Evolutionary conservation across 805 yeast genomes (phyloP), one percentile per base, ranked within the genome.

Genomic region (Spathaspora passalidarum): DNA sequence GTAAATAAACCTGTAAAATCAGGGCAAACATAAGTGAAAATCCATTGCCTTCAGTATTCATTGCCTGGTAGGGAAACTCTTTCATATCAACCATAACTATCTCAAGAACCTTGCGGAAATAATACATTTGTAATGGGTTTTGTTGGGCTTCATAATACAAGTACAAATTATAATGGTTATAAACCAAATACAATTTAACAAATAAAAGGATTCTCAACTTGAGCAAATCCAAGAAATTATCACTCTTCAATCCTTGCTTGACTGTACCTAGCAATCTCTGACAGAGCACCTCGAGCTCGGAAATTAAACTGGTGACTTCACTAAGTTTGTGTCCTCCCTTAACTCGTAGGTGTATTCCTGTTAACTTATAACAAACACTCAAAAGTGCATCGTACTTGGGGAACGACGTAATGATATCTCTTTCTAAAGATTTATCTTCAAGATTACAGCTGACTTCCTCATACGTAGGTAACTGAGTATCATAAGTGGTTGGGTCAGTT

Each of bases 381-480:
- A 45, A 10, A 14, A 45, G 16, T 7, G 32, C 29, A 8, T 38
- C 38, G 14, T 16, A 20, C 32, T 22, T 29, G 13, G 19, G 37
- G 19, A 46, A 49, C 8, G 42, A 23, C 18, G 32, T 38, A 13
- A 39, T 16, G 23, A 46, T 22, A 17, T 43, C 38, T 10, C 42
- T 40, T 29, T 49, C 55, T 10, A 52, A 18, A 14, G 39, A 48
- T 2, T 16, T 14, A 42, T 49, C 46, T 6, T 34, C n/a, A 2
- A 47, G 41, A 35, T 51, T 53, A 7, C 50, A 42, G 14, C 38
- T 43, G 2, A 42, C 43, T n/a, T 39, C 42, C 7, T 32, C 45
- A 39, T 40, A 64, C 8, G 49, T 60, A 0, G 86, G 86, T 1
- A 75, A 49, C 47, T 65, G 56, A 0, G 84, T 78, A 53, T 80